phyloP scores from a whole-genome alignment of 305 asterid genomes.

The Fraxinus dipetala region DNA sequence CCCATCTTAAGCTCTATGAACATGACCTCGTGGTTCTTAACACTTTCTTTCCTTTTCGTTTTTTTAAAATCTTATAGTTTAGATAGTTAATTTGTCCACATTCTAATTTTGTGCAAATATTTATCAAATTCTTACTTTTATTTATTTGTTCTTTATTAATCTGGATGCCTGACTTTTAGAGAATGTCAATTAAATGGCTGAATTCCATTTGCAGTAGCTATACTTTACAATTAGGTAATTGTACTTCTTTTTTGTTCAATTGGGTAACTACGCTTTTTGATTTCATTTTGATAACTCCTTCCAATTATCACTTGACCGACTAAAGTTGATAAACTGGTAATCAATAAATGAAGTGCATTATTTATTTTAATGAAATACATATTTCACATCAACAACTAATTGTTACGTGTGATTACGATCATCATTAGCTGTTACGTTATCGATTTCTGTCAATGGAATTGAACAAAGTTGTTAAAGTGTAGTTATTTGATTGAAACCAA shows the following conservation, averaged over 20 bases:
- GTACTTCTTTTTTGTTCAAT: background rate
- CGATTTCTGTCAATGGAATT: background rate
- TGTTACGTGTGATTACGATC: background rate
- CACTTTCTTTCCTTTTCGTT: background rate
- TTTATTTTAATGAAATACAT: background rate
- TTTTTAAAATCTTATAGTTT: background rate
- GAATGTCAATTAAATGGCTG: background rate
- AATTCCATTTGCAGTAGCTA: background rate
- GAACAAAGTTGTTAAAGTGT: background rate
- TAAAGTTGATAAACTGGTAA: no score
- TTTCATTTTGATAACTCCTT: background rate
- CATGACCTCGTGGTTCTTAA: background rate
- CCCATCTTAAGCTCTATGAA: constrained; percentile 16
- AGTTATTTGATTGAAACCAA: background rate
- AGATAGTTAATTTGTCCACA: background rate
- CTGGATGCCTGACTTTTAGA: background rate
- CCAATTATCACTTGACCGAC: background rate
- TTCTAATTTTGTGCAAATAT: background rate
- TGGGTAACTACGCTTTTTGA: background rate
- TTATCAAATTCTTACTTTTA: background rate
- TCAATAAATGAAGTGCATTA: background rate
- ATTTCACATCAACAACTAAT: background rate
- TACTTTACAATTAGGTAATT: background rate
- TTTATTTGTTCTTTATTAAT: background rate
- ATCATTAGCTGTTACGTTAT: background rate